These are phyloP conservation scores for Alternaria angustiovoidea DNA, from an alignment of 2,329 filamentous ascomycete genomes.

Conservation along the genomic window DNA sequence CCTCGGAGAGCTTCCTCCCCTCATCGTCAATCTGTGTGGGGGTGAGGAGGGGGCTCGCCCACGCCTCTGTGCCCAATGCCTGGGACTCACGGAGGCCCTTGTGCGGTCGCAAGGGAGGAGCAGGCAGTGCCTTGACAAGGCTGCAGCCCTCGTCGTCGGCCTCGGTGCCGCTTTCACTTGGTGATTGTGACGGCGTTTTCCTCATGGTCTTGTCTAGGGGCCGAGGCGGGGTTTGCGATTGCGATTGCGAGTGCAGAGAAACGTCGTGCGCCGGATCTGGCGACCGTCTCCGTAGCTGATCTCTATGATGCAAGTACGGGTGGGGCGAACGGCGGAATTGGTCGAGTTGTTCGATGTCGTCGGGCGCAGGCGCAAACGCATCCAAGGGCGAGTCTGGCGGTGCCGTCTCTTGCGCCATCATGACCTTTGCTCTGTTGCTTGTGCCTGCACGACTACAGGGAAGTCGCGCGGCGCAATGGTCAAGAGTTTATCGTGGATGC, in stretches of 20 bases:
- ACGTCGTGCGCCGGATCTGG: constrained; percentile 12
- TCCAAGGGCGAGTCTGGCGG: constrained; percentile 29
- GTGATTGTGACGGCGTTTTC: constrained; percentile 48
- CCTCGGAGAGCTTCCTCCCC: constrained; percentile 47
- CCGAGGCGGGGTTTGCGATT: constrained; percentile 20
- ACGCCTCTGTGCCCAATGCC: constrained; percentile 47
- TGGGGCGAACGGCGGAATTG: constrained; percentile 51
- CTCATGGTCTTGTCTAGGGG: constrained; percentile 32
- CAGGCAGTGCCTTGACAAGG: constrained; percentile 83
- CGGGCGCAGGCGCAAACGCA: constrained; percentile 23
- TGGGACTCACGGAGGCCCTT: constrained; percentile 75
- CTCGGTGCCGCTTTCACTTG: constrained; percentile 91
- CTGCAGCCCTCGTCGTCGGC: constrained; percentile 86
- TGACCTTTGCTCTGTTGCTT: neutral
- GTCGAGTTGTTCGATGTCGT: constrained; percentile 43
- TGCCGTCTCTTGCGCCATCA: constrained; percentile 19
- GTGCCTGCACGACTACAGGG: neutral
- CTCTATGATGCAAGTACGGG: constrained; percentile 47
- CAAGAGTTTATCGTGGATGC: neutral
- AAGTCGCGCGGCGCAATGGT: neutral
- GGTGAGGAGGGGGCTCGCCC: constrained; percentile 53
- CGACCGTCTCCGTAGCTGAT: constrained; percentile 33
- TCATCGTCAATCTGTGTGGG: constrained; percentile 59
- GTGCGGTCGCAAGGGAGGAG: constrained; percentile 73
- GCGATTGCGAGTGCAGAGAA: constrained; percentile 19